Evolutionary conservation across 108 stramenopile genomes (phyloP).

Genomic region (Asterionellopsis glacialis): DNA sequence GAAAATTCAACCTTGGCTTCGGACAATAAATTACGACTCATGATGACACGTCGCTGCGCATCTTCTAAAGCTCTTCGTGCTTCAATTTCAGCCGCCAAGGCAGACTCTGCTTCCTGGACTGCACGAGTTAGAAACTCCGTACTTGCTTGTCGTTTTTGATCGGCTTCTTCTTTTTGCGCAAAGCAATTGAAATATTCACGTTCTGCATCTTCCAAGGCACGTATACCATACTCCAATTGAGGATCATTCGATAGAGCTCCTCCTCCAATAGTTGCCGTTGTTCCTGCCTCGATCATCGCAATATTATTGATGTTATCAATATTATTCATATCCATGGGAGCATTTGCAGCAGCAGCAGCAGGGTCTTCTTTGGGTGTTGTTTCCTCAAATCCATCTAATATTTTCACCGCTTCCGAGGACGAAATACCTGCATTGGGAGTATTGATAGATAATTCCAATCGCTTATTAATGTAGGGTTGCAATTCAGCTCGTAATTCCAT

Average conservation of each 20-base stretch:
- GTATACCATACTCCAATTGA: neutral
- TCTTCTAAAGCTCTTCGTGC: slow-evolving; percentile 21
- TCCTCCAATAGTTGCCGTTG: no score
- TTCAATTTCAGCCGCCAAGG: slow-evolving; percentile 15
- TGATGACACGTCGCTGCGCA: slow-evolving; percentile 12
- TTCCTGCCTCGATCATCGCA: no score
- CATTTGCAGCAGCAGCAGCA: no score
- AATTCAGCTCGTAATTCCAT: slow-evolving; percentile 27
- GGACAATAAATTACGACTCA: no score
- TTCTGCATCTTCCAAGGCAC: neutral
- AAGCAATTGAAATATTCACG: neutral
- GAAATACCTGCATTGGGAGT: slow-evolving; percentile 20
- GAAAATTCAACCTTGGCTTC: no score
- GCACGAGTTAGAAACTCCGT: neutral
- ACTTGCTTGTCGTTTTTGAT: neutral
- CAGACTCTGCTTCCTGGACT: neutral
- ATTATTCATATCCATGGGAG: neutral
- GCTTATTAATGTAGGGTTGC: slow-evolving; percentile 13
- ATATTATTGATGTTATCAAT: neutral
- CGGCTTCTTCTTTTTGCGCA: neutral
- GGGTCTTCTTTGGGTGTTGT: no score
- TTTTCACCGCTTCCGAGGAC: slow-evolving; percentile 26
- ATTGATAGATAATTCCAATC: slow-evolving; percentile 28
- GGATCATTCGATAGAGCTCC: no score
- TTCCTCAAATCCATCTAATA: slow-evolving; percentile 19